Evolutionary conservation across 176 grass and related monocot genomes (phyloP).

Genomic region (Calamus simplicifolius): DNA sequence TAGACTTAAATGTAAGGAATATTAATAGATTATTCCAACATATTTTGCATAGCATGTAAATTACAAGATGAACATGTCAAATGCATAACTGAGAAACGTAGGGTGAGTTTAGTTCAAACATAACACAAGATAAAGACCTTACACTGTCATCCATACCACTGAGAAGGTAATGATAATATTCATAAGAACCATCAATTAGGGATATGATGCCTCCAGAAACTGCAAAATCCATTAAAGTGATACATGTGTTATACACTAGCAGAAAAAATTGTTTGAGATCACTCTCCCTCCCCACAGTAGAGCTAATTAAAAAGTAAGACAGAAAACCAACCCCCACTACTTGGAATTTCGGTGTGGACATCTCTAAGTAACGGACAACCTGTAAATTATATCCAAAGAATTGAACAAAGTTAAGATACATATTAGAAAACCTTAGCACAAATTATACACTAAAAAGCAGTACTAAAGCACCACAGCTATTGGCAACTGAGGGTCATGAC

Average conservation of each 20-base stretch:
- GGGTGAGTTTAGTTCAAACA: too few species aligned
- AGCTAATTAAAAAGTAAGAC: neutral
- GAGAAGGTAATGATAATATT: slow-evolving; percentile 95
- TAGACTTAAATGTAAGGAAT: too few species aligned
- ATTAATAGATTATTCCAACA: too few species aligned
- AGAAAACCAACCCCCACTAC: slow-evolving; percentile 58
- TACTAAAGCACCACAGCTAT: neutral
- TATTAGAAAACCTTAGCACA: too few species aligned
- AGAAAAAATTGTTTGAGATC: slow-evolving; percentile 2
- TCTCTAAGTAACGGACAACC: slow-evolving; percentile 61
- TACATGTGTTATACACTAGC: slow-evolving; percentile 1
- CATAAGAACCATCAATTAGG: slow-evolving; percentile 84
- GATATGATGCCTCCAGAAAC: slow-evolving; percentile 75
- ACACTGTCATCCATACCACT: slow-evolving; percentile 89
- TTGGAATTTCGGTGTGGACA: slow-evolving; percentile 78
- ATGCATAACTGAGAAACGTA: too few species aligned
- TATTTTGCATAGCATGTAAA: too few species aligned
- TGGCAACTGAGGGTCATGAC: neutral
- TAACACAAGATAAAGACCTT: slow-evolving; percentile 4
- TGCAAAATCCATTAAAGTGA: slow-evolving; percentile 35
- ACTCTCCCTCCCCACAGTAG: neutral
- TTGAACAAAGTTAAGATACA: too few species aligned
- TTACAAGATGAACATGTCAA: too few species aligned
- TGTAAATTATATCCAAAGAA: slow-evolving; percentile 18
- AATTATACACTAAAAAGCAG: too few species aligned